phyloP scores from a whole-genome alignment of 179 eudicot genomes.

The Sideroxylon spinosum region DNA sequence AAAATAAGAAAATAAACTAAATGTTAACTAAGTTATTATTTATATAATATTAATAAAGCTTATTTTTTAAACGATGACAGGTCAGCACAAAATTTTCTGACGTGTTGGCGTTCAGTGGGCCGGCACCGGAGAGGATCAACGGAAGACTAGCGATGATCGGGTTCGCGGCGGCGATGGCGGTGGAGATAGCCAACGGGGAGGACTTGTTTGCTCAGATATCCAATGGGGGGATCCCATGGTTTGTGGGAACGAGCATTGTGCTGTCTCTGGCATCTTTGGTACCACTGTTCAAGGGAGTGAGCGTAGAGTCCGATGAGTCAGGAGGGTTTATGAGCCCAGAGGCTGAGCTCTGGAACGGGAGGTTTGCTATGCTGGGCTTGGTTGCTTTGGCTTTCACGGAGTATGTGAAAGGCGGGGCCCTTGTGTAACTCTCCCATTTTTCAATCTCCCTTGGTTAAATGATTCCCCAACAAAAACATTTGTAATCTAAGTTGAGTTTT shows the following conservation, averaged over 20 bases:
- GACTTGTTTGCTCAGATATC: conserved; percentile 62
- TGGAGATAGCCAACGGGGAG: conserved; percentile 57
- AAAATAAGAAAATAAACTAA: no score
- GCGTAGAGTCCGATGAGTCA: conserved; percentile 33
- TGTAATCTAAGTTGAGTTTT: no score
- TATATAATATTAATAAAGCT: no score
- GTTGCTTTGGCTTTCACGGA: conserved; percentile 66
- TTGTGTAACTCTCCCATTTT: conserved; percentile 24
- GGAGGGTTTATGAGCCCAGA: conserved; percentile 44
- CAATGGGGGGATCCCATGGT: conserved; percentile 69
- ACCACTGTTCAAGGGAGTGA: conserved; percentile 54
- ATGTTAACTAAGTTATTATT: no score
- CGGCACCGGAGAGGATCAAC: conserved; percentile 87
- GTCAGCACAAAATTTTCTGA: conserved; percentile 57
- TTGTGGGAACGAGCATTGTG: conserved; percentile 50
- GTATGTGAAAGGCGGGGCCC: conserved; percentile 49
- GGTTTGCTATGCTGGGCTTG: conserved; percentile 68
- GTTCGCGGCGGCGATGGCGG: conserved; percentile 66
- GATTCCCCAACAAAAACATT: no score
- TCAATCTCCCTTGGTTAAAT: no score
- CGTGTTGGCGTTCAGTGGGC: conserved; percentile 73
- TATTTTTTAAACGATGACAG: no score
- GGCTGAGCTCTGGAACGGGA: conserved; percentile 73
- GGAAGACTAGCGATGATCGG: conserved; percentile 90
- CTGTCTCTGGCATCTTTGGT: conserved; percentile 63